These are phyloP conservation scores for Collybia sordida DNA, from an alignment of 768 basidiomycete species.

Conservation along the genomic window DNA sequence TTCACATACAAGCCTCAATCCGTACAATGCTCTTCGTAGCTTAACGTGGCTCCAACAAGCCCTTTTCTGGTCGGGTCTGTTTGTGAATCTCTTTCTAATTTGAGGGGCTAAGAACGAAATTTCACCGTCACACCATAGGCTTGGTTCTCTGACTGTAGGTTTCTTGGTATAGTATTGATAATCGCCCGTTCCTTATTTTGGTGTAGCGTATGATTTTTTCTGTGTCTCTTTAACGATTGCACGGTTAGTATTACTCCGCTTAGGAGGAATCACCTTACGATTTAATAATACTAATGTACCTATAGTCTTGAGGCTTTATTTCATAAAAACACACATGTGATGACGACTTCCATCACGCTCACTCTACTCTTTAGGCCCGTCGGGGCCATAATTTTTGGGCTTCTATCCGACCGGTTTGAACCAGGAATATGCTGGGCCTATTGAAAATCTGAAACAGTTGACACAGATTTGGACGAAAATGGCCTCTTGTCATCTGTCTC, in stretches of 20 bases:
- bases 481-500: conserved; percentile 9
- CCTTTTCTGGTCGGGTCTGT: conserved; percentile 43
- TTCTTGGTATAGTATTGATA: not conserved
- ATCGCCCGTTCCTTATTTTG: not conserved
- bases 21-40: conserved; percentile 7
- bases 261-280: not conserved
- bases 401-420: conserved; percentile 28
- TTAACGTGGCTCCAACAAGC: conserved; percentile 38
- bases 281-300: not conserved
- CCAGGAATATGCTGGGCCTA: not conserved
- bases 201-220: conserved; percentile 63
- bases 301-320: conserved; percentile 9
- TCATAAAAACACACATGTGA: conserved; percentile 3
- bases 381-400: conserved; percentile 32
- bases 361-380: conserved; percentile 69
- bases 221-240: conserved; percentile 45
- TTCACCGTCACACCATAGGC: not conserved
- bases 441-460: not conserved
- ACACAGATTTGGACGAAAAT: conserved; percentile 11
- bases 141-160: conserved; percentile 7
- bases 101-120: not conserved
- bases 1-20: conserved; percentile 4
- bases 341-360: conserved; percentile 64
- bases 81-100: conserved; percentile 4
- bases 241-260: not conserved